Percentiles rank a stretch among this genome's conserved stretches.
Conservation (phyloP, 257 asterid species). For the Coffea eugenioides region DNA sequence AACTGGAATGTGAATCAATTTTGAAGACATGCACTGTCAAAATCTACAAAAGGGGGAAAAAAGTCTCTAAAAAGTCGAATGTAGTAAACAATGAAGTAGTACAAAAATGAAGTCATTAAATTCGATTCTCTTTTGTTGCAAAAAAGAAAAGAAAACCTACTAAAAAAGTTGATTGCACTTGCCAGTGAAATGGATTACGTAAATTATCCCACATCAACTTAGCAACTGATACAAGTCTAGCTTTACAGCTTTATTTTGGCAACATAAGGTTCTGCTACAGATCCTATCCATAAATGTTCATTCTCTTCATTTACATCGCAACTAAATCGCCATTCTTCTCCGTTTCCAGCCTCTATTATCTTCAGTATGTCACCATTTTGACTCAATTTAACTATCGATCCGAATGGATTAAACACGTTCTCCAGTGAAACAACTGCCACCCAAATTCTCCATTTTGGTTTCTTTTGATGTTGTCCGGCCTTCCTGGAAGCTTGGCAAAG, state of each 20-base stretch:
- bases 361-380: conserved; percentile 27
- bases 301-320: conserved; percentile 52
- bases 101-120: too few relatives aligned
- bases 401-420: conserved; percentile 15
- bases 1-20: too few relatives aligned
- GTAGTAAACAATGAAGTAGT: too few relatives aligned
- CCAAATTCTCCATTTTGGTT: conserved; percentile 59
- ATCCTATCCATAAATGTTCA: conserved; percentile 68
- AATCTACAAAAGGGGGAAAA: too few relatives aligned
- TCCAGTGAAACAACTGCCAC: conserved; percentile 47
- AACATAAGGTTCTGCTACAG: conserved; percentile 21
- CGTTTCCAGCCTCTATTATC: conserved; percentile 29
- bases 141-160: too few relatives aligned
- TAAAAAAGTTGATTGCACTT: too few relatives aligned
- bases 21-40: too few relatives aligned
- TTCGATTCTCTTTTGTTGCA: too few relatives aligned
- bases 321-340: conserved; percentile 40
- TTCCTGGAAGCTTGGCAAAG: conserved; percentile 40
- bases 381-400: conserved; percentile 33
- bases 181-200: too few relatives aligned
- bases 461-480: conserved; percentile 60
- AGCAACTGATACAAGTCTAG: too few relatives aligned
- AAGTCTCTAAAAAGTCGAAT: too few relatives aligned
- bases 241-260: background rate
- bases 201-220: too few relatives aligned